phyloP scores from a whole-genome alignment of 2,329 filamentous ascomycete genomes.

The Alternaria brassicae region DNA sequence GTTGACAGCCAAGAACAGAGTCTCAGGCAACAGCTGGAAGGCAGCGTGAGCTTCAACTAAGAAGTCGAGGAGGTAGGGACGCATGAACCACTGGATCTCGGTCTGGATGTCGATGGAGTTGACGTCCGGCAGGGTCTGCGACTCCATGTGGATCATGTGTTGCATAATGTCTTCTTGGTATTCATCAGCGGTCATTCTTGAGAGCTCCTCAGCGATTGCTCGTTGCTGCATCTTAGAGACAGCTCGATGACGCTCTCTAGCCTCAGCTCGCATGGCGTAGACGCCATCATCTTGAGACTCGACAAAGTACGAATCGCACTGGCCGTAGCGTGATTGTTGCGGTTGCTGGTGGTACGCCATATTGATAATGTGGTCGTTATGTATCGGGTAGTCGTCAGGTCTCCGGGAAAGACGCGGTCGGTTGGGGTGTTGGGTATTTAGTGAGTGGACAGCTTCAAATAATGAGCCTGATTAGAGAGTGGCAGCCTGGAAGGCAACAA shows the following conservation, averaged over 20 bases:
- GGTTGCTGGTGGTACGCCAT: constrained; percentile 65
- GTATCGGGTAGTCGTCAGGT: constrained; percentile 59
- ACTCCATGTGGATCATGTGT: constrained; percentile 96
- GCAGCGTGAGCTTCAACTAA: constrained; percentile 95
- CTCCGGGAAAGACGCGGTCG: constrained; percentile 49
- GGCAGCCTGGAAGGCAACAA: constrained; percentile 57
- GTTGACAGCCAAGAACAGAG: constrained; percentile 94
- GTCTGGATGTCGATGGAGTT: constrained; percentile 98
- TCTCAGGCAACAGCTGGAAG: constrained; percentile 92
- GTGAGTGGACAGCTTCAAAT: constrained; percentile 53
- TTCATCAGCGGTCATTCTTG: constrained; percentile 82
- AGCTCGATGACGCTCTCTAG: constrained; percentile 78
- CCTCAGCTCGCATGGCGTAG: constrained; percentile 66
- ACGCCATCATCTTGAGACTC: constrained; percentile 65
- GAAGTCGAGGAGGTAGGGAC: constrained; percentile 97
- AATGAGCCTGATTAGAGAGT: constrained; percentile 56
- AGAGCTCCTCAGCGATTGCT: constrained; percentile 87
- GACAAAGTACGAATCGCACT: constrained; percentile 73
- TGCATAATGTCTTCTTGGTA: constrained; percentile 93
- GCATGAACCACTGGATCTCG: constrained; percentile 99
- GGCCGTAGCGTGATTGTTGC: constrained; percentile 63
- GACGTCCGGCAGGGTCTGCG: constrained; percentile 91
- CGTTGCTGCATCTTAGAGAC: constrained; percentile 84
- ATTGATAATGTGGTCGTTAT: constrained; percentile 57
- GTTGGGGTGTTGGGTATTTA: constrained; percentile 31